Evolutionary conservation across 2,329 filamentous ascomycete species (phyloP).

Genomic region (Cercospora sp.): DNA sequence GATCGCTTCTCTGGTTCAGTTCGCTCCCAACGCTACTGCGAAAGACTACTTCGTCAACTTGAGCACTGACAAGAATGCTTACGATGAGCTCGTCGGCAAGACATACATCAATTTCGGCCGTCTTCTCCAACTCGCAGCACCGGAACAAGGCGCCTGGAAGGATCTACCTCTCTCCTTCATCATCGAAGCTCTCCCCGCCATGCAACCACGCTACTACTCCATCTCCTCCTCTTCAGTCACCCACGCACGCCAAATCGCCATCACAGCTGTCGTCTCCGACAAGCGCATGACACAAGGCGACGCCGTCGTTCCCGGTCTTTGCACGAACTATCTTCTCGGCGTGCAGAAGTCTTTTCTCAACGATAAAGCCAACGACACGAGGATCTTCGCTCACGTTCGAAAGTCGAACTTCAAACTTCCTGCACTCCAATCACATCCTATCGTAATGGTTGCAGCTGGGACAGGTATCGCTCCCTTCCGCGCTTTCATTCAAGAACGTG

Average conservation of each 20-base stretch:
- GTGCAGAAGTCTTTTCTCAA: slow-evolving; percentile 41
- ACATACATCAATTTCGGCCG: slow-evolving; percentile 45
- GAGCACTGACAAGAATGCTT: slow-evolving; percentile 40
- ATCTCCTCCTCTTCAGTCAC: slow-evolving; percentile 37
- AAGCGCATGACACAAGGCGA: slow-evolving; percentile 31
- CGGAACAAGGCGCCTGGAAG: slow-evolving; percentile 36
- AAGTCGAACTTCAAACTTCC: slow-evolving; percentile 46
- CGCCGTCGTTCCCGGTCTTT: slow-evolving; percentile 25
- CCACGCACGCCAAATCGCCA: slow-evolving; percentile 29
- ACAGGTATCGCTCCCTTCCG: slow-evolving; percentile 54
- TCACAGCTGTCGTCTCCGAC: slow-evolving; percentile 64
- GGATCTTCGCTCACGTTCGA: slow-evolving; percentile 42
- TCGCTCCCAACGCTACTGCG: slow-evolving; percentile 42
- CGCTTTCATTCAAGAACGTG: slow-evolving; percentile 47
- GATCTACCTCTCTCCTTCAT: slow-evolving; percentile 56
- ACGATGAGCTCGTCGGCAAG: slow-evolving; percentile 35
- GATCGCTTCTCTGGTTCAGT: slow-evolving; percentile 42
- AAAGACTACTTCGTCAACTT: slow-evolving; percentile 37
- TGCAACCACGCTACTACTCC: slow-evolving; percentile 34
- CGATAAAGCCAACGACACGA: slow-evolving; percentile 28
- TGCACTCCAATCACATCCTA: slow-evolving; percentile 45
- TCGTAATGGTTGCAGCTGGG: slow-evolving; percentile 57
- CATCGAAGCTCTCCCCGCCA: slow-evolving; percentile 30
- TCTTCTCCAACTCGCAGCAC: slow-evolving; percentile 38
- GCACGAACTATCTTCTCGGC: slow-evolving; percentile 35